Evolutionary conservation across 148 eudicot genomes (phyloP).

Genomic region (Cornus florida): DNA sequence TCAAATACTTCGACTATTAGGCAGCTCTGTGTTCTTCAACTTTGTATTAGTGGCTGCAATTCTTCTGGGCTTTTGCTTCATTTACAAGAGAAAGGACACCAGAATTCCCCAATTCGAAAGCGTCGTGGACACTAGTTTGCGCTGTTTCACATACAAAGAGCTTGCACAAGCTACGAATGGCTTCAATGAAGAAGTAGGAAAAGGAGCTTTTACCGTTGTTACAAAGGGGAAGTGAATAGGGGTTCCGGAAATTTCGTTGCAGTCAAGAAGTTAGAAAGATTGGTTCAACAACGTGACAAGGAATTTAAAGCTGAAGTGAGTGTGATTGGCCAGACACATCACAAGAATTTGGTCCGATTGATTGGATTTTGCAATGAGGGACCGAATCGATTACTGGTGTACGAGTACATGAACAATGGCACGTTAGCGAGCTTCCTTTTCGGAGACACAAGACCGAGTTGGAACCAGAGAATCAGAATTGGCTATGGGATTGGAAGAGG

Average conservation of each 20-base stretch:
- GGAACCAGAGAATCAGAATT: constrained; percentile 24
- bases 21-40: constrained; percentile 19
- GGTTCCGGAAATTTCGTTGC: not conserved
- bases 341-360: constrained; percentile 28
- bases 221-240: constrained; percentile 18
- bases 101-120: not conserved
- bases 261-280: not conserved
- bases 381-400: constrained; percentile 30
- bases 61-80: not conserved
- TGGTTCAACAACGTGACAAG: constrained; percentile 12
- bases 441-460: constrained; percentile 20
- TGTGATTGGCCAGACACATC: constrained; percentile 34
- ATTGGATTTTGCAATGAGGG: constrained; percentile 33
- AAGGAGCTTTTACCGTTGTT: constrained; percentile 9
- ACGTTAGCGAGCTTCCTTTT: constrained; percentile 30
- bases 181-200: constrained; percentile 23
- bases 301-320: constrained; percentile 33
- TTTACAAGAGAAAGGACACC: not conserved
- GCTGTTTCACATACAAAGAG: constrained; percentile 27
- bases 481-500: constrained; percentile 26
- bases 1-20: too few species aligned
- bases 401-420: constrained; percentile 31
- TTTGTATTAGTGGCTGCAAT: not conserved
- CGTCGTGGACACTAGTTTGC: not conserved
- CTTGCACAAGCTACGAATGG: constrained; percentile 32